A percentile compares a stretch with the other conserved stretches of the same genome.
Evolutionary conservation across 306 rosid genomes (phyloP).

Genomic region (Cicer pinnatifidum): DNA sequence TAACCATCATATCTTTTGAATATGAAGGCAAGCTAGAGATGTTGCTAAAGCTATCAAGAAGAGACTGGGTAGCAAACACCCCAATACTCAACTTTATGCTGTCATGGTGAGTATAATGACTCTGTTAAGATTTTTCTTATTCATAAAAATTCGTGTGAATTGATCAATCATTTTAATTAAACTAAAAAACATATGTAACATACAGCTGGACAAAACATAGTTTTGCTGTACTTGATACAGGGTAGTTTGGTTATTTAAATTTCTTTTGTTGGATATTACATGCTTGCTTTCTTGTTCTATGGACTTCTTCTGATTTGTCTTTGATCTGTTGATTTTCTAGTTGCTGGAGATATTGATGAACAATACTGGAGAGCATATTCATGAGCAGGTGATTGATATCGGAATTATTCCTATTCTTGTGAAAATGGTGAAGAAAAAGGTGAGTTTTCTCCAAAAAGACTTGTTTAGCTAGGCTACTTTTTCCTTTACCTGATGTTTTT

Average conservation of each 20-base stretch:
- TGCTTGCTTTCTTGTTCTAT: constrained; percentile 37
- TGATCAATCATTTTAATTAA: constrained; percentile 19
- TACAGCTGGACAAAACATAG: constrained; percentile 4
- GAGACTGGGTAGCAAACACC: constrained; percentile 72
- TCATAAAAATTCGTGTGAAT: constrained; percentile 5
- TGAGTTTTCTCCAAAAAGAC: constrained; percentile 41
- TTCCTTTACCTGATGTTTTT: constrained; percentile 17
- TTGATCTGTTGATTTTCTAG: constrained; percentile 58
- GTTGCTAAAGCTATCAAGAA: constrained; percentile 84
- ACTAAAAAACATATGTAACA: constrained; percentile 6
- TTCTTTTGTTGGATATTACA: constrained; percentile 26
- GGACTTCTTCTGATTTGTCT: constrained; percentile 28
- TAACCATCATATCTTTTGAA: constrained; percentile 36
- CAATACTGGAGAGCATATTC: constrained; percentile 86
- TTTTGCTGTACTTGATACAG: constrained; percentile 6
- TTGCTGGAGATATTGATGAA: constrained; percentile 96
- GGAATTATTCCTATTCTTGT: constrained; percentile 81
- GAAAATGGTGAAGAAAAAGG: constrained; percentile 98
- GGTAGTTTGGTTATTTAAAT: constrained; percentile 40
- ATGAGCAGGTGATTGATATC: constrained; percentile 79
- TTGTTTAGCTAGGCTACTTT: constrained; percentile 5
- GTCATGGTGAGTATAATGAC: constrained; percentile 68
- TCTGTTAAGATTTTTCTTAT: constrained; percentile 1
- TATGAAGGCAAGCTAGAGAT: constrained; percentile 78
- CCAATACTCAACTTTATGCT: constrained; percentile 74